Conservation (phyloP, 2,329 filamentous ascomycete species). For the Talaromyces pinophilus region DNA sequence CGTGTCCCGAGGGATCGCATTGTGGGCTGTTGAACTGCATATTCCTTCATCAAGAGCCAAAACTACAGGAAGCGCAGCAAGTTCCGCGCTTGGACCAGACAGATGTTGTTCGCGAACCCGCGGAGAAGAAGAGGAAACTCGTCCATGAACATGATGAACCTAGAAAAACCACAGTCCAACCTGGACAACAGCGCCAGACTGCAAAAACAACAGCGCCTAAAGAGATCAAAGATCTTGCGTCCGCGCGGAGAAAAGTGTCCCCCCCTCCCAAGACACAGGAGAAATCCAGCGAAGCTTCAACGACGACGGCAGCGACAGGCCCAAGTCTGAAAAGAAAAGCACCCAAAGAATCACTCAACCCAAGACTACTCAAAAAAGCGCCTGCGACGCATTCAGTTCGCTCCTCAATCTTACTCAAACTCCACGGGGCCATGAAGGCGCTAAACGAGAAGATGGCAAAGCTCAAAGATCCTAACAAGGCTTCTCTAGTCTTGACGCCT, state of each 20-base stretch:
- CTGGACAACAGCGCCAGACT: background rate
- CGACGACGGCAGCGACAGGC: background rate
- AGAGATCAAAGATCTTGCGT: slow-evolving; percentile 27
- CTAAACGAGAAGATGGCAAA: slow-evolving; percentile 43
- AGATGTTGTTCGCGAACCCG: slow-evolving; percentile 24
- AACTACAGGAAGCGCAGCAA: background rate
- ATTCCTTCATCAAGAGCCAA: slow-evolving; percentile 53
- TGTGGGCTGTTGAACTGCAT: slow-evolving; percentile 60
- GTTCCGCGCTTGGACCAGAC: slow-evolving; percentile 23
- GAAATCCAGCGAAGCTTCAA: slow-evolving; percentile 6
- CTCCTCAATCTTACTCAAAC: slow-evolving; percentile 45
- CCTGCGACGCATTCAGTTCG: slow-evolving; percentile 47
- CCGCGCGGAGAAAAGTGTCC: slow-evolving; percentile 31
- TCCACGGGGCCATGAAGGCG: slow-evolving; percentile 46
- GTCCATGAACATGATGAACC: slow-evolving; percentile 18
- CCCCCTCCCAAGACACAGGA: slow-evolving; percentile 31
- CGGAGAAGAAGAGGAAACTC: slow-evolving; percentile 36
- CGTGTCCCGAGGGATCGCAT: slow-evolving; percentile 54
- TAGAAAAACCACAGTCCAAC: background rate
- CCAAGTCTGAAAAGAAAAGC: slow-evolving; percentile 33
- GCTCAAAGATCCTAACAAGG: slow-evolving; percentile 35
- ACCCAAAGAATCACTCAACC: slow-evolving; percentile 47
- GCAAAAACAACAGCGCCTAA: slow-evolving; percentile 22
- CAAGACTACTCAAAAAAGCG: slow-evolving; percentile 47
- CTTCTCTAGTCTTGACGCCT: slow-evolving; percentile 40